Base-by-base conservation (phyloP, 352 stramenopile species). In the Phytopythium ostracodes region DNA sequence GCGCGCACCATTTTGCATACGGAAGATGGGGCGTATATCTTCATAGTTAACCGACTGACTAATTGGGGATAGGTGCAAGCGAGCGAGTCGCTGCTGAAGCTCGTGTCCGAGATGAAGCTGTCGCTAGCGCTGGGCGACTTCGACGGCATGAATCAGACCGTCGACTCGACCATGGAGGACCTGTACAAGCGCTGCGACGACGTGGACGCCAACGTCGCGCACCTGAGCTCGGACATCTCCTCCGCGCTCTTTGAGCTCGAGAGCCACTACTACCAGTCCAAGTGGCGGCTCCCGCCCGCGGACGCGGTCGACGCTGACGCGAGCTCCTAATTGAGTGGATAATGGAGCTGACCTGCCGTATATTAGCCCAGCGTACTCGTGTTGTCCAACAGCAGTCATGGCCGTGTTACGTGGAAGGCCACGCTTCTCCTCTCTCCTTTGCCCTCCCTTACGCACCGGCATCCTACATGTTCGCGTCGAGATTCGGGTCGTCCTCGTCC, bases 131-230 rank as follows among this genome's bases (percentile, higher is more conserved):
- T 94, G 5, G 81, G 84, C 8, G 84, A 92, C 64, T 94, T 94
- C 56, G 84, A 94, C 68, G 83, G 82, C 62, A 94, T 92, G 81
- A 94, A 87, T 61, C 83, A 92, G 68, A 89, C 80, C n/a, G 77
- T 92, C 4, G 84, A 94, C 64, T 66, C 77, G 43, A 90, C 77
- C 11, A 75, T 75, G 52, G 81, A 91, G 36, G 81, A 89, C 35
- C 76, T 90, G 22, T 72, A 77, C 43, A 89, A 90, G 65, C 73
- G 81, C 80, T 90, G 80, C 56, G 83, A 94, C 67, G 84, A 92
- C 55, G 80, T 94, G 59, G 81, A 94, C 62, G 78, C 77, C 33
- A 79, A 91, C 51, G 87, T 94, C 40, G 75, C 76, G 33, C 83
- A 94, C 66, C 67, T 94, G 56, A 91, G 76, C 62, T 79, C 82